phyloP scores from a whole-genome alignment of 257 asterid genomes.

The Salvia rosmarinus region DNA sequence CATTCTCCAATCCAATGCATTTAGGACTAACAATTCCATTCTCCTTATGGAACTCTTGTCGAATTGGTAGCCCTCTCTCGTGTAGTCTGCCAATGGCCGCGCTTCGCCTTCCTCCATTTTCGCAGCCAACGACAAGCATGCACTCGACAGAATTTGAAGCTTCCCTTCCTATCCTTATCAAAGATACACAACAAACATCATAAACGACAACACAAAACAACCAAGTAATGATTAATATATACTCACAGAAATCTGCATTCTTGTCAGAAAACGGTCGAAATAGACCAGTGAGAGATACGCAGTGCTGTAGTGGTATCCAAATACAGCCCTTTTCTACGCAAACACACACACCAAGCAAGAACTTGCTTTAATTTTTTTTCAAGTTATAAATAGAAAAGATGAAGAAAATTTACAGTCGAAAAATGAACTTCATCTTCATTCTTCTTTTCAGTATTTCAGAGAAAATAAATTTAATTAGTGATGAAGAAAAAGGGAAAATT shows the following conservation, averaged over 20 bases:
- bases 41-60: slow-evolving; percentile 30
- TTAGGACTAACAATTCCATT: slow-evolving; percentile 50
- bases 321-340: slow-evolving; percentile 44
- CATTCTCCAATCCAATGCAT: slow-evolving; percentile 56
- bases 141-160: slow-evolving; percentile 32
- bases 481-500: neutral
- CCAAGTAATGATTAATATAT: neutral
- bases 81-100: slow-evolving; percentile 26
- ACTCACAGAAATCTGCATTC: slow-evolving; percentile 42
- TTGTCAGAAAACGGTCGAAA: slow-evolving; percentile 46
- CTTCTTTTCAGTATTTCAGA: neutral
- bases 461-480: neutral
- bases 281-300: slow-evolving; percentile 49
- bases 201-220: neutral
- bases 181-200: neutral
- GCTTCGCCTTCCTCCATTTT: slow-evolving; percentile 41
- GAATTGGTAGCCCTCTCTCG: slow-evolving; percentile 33
- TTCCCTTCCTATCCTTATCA: slow-evolving; percentile 36
- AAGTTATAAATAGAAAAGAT: neutral
- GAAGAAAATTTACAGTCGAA: neutral
- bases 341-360: no score
- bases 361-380: neutral
- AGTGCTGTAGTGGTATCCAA: slow-evolving; percentile 50
- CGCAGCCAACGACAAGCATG: slow-evolving; percentile 51
- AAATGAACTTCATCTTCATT: neutral